phyloP scores from a whole-genome alignment of 768 basidiomycete genomes.

The Suillus subaureus region DNA sequence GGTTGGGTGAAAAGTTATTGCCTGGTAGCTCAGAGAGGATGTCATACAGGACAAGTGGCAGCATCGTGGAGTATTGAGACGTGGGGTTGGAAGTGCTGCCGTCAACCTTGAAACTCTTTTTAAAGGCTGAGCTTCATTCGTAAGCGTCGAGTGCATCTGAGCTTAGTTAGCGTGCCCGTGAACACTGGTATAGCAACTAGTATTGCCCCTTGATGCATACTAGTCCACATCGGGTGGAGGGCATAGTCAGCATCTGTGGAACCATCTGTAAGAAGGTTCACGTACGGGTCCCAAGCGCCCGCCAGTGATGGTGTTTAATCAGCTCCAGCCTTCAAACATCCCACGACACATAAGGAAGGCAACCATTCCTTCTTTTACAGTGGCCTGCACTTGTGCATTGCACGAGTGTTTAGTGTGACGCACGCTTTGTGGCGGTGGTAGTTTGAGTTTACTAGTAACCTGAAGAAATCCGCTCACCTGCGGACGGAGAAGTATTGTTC shows the following conservation, averaged over 20 bases:
- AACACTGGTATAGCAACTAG: not conserved
- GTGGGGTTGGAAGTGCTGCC: not conserved
- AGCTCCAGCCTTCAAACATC: not conserved
- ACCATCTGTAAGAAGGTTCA: not conserved
- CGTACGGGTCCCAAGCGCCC: not conserved
- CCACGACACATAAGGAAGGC: not conserved
- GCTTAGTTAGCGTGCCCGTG: not conserved
- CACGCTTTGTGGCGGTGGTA: not conserved
- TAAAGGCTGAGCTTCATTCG: not conserved
- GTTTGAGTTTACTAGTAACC: not conserved
- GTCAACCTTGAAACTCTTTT: not conserved
- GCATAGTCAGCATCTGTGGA: not conserved
- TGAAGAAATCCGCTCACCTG: too few species aligned
- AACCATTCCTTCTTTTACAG: not conserved
- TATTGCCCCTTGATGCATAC: not conserved
- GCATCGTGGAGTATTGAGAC: not conserved
- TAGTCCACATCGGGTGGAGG: not conserved
- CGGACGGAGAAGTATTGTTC: too few species aligned
- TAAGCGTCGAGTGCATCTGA: not conserved
- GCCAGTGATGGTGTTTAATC: not conserved
- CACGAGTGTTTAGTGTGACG: not conserved
- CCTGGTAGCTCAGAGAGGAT: not conserved
- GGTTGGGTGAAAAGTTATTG: not conserved
- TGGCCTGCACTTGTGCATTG: not conserved
- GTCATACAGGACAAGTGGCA: not conserved